phyloP scores from a whole-genome alignment of 2,329 filamentous ascomycete genomes.

The Phialophora verrucosa region DNA sequence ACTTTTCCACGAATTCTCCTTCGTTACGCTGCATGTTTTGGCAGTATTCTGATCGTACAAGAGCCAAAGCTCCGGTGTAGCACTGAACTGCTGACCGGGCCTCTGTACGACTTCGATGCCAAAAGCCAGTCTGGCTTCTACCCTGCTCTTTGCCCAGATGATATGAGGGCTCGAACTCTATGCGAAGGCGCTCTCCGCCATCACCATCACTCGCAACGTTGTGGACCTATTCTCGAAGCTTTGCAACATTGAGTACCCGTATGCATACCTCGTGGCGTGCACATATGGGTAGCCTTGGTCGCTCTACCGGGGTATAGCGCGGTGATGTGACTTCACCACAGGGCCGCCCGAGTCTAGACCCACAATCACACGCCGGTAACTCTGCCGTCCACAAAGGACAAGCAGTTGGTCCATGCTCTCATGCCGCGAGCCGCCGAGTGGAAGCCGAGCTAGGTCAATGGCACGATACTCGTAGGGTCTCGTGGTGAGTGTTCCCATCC shows the following conservation, averaged over 20 bases:
- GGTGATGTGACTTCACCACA: conserved; percentile 2
- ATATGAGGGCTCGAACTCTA: background rate
- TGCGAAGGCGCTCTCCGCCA: background rate
- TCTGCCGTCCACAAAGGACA: conserved; percentile 6
- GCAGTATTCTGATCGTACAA: background rate
- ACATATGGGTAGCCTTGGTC: conserved; percentile 2
- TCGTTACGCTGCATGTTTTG: background rate
- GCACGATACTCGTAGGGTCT: background rate
- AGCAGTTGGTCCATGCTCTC: conserved; percentile 2
- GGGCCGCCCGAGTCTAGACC: background rate
- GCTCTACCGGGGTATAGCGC: background rate
- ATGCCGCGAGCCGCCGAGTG: background rate
- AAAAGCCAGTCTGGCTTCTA: background rate
- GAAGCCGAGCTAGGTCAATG: background rate
- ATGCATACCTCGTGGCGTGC: background rate
- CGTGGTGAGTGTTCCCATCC: background rate
- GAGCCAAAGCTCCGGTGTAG: background rate
- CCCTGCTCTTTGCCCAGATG: background rate
- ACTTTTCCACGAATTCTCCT: background rate
- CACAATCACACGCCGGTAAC: background rate
- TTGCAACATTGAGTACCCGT: background rate
- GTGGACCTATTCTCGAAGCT: background rate
- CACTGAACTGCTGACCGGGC: background rate
- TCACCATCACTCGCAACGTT: conserved; percentile 14
- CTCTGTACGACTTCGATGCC: background rate